Base-by-base conservation (phyloP, 1,284 basidiomycete species). In the Puccinia hordei region DNA sequence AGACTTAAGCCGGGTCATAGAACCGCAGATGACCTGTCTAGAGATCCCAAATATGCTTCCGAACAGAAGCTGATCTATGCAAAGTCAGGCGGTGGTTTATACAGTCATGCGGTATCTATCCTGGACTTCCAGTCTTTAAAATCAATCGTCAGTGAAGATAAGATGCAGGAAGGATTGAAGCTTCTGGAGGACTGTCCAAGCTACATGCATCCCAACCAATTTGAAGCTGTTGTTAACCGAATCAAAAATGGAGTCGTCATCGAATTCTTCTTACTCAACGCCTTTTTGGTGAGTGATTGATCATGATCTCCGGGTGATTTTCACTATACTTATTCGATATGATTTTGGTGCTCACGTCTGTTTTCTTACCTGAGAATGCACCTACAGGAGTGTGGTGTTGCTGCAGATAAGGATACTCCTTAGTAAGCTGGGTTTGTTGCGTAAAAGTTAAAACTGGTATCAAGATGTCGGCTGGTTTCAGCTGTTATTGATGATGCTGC, bases 221-320 rank as follows among this genome's bases (percentile, higher is more conserved):
- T 61, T 27, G 22, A 49, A 1, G 57, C 41, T 4, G 38, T 80
- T 49, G 22, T 38, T 55, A 41, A 73, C 8, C 69, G 68, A 12
- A 38, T 80, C 22, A 22, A 15, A 15, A 49, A 55, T 27, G 69
- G 78, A 24, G 51, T 71, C 2, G 68, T 44, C 0, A 30, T 80
- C 19, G 78, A 73, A 65, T 80, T 80, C 44, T 24, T 65, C 33
- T 24, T 73, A 24, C n/a, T 73, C n/a, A 73, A 80, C 33, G 22
- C 53, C 22, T 61, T 71, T 24, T 63, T 72, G 44, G 78, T 80
- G 17, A 65, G 78, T 72, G 22, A 30, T 38, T 41, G 12, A 4
- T 41, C 38, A 4, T n/a, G n/a, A n/a, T n/a, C n/a, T n/a, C n/a
- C n/a, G n/a, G n/a, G n/a, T n/a, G n/a, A n/a, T n/a, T n/a, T n/a